Base-by-base conservation (phyloP, 116 monocot genomes). In the Zostera marina region DNA sequence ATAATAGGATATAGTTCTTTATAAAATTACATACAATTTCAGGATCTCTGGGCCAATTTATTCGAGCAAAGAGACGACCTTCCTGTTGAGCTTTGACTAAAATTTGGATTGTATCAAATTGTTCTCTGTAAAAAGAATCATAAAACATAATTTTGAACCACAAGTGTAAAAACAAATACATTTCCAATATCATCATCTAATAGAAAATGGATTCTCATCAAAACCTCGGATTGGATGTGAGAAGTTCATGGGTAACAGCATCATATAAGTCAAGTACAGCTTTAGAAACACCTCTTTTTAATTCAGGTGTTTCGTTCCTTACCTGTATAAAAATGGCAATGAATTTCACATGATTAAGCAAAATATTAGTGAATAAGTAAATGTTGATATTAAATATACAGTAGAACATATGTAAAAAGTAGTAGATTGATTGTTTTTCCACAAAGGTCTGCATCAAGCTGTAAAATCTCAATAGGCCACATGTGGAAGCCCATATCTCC, bases 101-200 rank as follows among this genome's bases (percentile, higher is more conserved):
- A 69, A 88, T 79, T 57, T 88, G 74, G 88, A 84, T 89, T 17
- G 82, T 80, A 80, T 82, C 96, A 68, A 88, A 82, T 70, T 85
- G 77, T 53, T 96, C 96, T 59, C 96, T 96, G 23, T 32, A 19
- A 42, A 9, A 66, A 6, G 48, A 19, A 40, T 22, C 20, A 10
- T 32, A 2, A 32, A 32, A 32, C 5, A 32, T 24, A 72, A 66
- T n/a, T 7, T 46, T 24, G 15, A 25, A 59, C 16, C 42, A 8
- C 7, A 51, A 58, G 24, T 22, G 58, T 11, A 14, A 17, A 44
- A 12, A 47, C 58, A 20, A 61, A 8, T 46, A 23, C 7, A 7
- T 42, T 22, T 2, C 12, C n/a, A 22, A 0, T 25, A 12, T 11
- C 8, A 22, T 15, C n/a, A 25, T 47, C n/a, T 59, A 19, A 5